Evolutionary conservation across 352 stramenopile genomes (phyloP), one percentile per base, ranked within the genome.

Genomic region (Pythium rishiriense): DNA sequence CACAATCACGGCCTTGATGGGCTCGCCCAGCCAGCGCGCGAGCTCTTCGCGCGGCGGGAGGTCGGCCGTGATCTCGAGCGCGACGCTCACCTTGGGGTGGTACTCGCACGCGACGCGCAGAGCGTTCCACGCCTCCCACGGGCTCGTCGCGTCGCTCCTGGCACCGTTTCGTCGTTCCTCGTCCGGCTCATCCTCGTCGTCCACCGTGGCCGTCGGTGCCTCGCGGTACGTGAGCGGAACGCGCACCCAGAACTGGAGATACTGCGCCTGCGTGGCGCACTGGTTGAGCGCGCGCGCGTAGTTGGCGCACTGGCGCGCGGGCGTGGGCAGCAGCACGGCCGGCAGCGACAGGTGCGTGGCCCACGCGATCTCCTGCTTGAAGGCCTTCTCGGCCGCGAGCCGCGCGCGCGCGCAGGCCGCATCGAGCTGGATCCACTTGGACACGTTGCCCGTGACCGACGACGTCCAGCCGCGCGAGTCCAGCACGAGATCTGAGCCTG

Each of bases 311-410:
- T 66, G 58, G 12, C 65, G 64, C n/a, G 78, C 62, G 21, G 88
- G 80, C 12, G 79, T 72, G 4, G 96, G 96, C 25, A 98, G 74
- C 56, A 99, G 78, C n/a, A 99, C 91, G 15, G 97, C 93, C 2
- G 94, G 81, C 29, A 99, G 86, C 3, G 88, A 93, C 45, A 99
- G 83, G 75, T 99, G 97, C 42, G 85, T 94, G 22, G 93, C 96
- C 96, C 97, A 99, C 50, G 93, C 90, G 29, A 99, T 74, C 70
- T 99, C 96, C 62, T 97, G 79, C 57, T 92, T 94, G 64, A 97
- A 88, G 1, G 78, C 82, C 61, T 85, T 90, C 60, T 95, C 87
- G 12, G 80, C 82, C 15, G 69, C 67, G 12, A 87, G 57, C 0
- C 89, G 85, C 11, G 62, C 58, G 24, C 63, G 55, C 24, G 68